Evolutionary conservation across 805 yeast species (phyloP).

Genomic region (Wickerhamomyces xylosicus): DNA sequence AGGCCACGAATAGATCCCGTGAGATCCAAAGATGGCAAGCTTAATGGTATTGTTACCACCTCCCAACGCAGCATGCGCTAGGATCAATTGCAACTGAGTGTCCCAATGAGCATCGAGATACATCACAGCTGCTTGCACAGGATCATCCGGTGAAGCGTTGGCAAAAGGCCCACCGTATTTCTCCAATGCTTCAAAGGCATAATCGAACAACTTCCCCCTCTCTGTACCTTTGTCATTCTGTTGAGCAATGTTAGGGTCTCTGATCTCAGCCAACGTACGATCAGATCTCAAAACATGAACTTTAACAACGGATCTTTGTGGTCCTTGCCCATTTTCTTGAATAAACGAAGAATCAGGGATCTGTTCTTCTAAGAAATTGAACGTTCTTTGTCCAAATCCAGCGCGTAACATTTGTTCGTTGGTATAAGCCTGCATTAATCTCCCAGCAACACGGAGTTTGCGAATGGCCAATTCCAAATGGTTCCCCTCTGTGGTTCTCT

Average conservation of each 20-base stretch:
- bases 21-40: slow-evolving; percentile 90
- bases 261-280: slow-evolving; percentile 56
- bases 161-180: slow-evolving; percentile 44
- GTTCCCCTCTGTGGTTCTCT: slow-evolving; percentile 44
- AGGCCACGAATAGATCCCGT: slow-evolving; percentile 92
- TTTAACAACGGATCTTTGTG: slow-evolving; percentile 51
- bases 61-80: slow-evolving; percentile 91
- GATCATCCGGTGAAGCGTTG: slow-evolving; percentile 27
- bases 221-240: slow-evolving; percentile 68
- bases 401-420: slow-evolving; percentile 77
- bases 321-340: slow-evolving; percentile 24
- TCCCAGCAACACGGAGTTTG: slow-evolving; percentile 71
- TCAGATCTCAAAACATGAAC: slow-evolving; percentile 68
- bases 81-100: slow-evolving; percentile 39
- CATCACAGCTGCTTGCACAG: slow-evolving; percentile 72
- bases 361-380: slow-evolving; percentile 47
- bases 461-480: slow-evolving; percentile 58
- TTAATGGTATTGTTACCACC: slow-evolving; percentile 67
- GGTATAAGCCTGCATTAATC: slow-evolving; percentile 87
- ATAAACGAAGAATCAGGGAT: slow-evolving; percentile 37
- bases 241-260: slow-evolving; percentile 78
- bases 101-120: slow-evolving; percentile 86
- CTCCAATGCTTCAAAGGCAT: slow-evolving; percentile 67
- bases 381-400: slow-evolving; percentile 72
- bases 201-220: slow-evolving; percentile 66